phyloP scores from a whole-genome alignment of 179 eudicot genomes.

The Silene vulgaris region DNA sequence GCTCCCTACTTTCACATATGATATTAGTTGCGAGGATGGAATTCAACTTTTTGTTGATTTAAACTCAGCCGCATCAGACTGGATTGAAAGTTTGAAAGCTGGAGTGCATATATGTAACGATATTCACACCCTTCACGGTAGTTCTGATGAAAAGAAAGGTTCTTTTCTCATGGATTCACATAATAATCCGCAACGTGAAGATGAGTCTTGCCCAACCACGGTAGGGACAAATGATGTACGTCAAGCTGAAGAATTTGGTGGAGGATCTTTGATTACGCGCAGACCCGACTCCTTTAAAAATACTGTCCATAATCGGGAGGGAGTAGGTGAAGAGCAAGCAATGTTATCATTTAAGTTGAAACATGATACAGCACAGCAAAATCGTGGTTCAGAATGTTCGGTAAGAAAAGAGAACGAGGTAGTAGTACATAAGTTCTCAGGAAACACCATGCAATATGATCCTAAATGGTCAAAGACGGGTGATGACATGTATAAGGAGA shows the following conservation, averaged over 20 bases:
- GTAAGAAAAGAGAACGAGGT: constrained; percentile 22
- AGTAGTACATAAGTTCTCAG: constrained; percentile 14
- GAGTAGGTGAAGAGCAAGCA: constrained; percentile 19
- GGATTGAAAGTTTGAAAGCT: constrained; percentile 35
- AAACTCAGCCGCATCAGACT: constrained; percentile 42
- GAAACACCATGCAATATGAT: constrained; percentile 18
- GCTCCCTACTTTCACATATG: constrained; percentile 33
- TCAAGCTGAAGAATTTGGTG: constrained; percentile 21
- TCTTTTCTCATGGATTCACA: constrained; percentile 23
- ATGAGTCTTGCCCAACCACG: constrained; percentile 25
- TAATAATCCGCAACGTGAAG: constrained; percentile 21
- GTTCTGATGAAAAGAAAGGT: constrained; percentile 23
- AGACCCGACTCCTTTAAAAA: constrained; percentile 11
- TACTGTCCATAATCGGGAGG: constrained; percentile 16
- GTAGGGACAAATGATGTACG: constrained; percentile 16
- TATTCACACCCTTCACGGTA: constrained; percentile 19
- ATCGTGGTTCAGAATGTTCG: constrained; percentile 25
- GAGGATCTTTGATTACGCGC: constrained; percentile 18
- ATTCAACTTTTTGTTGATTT: constrained; percentile 50
- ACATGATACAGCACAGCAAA: constrained; percentile 23
- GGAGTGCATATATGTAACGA: constrained; percentile 29
- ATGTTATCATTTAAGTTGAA: constrained; percentile 15
- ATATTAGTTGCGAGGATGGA: constrained; percentile 41
- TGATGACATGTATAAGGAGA: constrained; percentile 11
- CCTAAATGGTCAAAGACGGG: constrained; percentile 17